A percentile compares a stretch with the other conserved stretches of the same genome.
Evolutionary conservation across 768 basidiomycete species (phyloP).

Genomic region (Kwoniella botswanensis): DNA sequence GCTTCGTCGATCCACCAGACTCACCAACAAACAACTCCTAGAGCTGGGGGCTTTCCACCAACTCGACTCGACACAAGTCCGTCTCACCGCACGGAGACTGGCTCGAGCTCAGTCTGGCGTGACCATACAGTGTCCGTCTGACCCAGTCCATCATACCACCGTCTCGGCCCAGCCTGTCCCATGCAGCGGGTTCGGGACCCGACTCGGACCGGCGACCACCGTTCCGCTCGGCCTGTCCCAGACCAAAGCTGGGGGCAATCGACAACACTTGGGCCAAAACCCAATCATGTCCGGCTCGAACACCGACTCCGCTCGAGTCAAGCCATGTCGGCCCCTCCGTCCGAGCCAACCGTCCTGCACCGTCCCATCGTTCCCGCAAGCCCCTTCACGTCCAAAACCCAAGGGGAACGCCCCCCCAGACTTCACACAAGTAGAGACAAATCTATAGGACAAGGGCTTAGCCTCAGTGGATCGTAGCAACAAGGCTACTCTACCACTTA

Average conservation of each 20-base stretch:
- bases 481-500: conserved; percentile 79
- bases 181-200: no score
- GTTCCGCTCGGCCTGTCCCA: no score
- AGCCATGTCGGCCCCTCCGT: conserved; percentile 35
- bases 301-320: no score
- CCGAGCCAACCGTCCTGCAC: neutral
- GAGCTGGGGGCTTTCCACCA: conserved; percentile 7
- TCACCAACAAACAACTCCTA: neutral
- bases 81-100: neutral
- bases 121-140: neutral
- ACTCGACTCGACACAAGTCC: neutral
- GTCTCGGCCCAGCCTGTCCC: neutral
- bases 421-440: conserved; percentile 60
- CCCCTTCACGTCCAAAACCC: neutral
- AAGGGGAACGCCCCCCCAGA: conserved; percentile 11
- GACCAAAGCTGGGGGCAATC: neutral
- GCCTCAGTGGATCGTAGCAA: conserved; percentile 78
- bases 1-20: neutral
- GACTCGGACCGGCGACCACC: no score
- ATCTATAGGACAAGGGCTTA: conserved; percentile 73
- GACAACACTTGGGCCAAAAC: neutral
- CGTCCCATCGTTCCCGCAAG: neutral
- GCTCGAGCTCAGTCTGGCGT: neutral
- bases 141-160: neutral
- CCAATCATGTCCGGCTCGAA: neutral